A percentile compares a stretch with the other conserved stretches of the same genome.
These are phyloP conservation scores for Trichoderma endophyticum DNA, from an alignment of 2,329 filamentous ascomycete species.

Conservation along the genomic window DNA sequence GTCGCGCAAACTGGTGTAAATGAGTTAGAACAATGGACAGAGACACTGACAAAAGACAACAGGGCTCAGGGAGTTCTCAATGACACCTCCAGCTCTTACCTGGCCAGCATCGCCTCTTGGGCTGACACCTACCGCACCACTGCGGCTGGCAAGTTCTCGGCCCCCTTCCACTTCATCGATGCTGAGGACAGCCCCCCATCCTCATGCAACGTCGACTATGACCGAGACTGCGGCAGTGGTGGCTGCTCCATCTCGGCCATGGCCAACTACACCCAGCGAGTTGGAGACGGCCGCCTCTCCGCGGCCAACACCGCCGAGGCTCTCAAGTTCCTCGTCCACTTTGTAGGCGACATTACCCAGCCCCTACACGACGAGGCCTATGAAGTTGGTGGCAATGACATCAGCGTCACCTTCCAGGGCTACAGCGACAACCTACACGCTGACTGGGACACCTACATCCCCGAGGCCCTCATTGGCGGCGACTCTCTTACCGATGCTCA, in stretches of 20 bases:
- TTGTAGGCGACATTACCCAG: constrained; percentile 56
- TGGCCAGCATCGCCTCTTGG: constrained; percentile 45
- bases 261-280: constrained; percentile 29
- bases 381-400: constrained; percentile 50
- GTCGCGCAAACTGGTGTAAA: neutral
- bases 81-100: constrained; percentile 43
- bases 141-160: constrained; percentile 43
- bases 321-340: constrained; percentile 39
- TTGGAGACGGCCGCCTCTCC: constrained; percentile 21
- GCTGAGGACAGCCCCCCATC: constrained; percentile 39
- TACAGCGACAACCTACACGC: constrained; percentile 56
- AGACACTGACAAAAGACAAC: neutral
- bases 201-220: constrained; percentile 40
- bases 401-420: constrained; percentile 51
- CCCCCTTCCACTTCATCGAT: constrained; percentile 51
- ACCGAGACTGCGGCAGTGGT: constrained; percentile 32
- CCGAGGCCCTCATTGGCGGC: constrained; percentile 43
- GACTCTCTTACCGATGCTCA: constrained; percentile 34
- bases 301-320: constrained; percentile 22
- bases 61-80: constrained; percentile 33
- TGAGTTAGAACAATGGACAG: neutral
- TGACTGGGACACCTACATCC: constrained; percentile 60
- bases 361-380: constrained; percentile 53
- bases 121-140: constrained; percentile 48
- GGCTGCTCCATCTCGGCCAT: constrained; percentile 29